A percentile compares a stretch with the other conserved stretches of the same genome.
Evolutionary conservation across 306 rosid genomes (phyloP).

Genomic region (Malus sylvestris): DNA sequence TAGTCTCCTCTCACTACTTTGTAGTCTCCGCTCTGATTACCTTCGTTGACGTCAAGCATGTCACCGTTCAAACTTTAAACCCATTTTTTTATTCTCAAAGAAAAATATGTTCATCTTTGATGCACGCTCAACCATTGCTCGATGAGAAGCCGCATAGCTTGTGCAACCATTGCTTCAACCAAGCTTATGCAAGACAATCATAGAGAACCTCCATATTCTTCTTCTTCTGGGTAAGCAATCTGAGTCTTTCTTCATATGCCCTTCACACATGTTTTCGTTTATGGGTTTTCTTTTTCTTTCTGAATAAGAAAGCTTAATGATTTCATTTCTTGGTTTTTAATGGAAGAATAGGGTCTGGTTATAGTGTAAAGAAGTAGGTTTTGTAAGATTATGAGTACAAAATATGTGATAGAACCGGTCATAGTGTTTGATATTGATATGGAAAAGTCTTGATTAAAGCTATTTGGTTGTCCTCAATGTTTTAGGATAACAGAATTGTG

Average conservation of each 20-base stretch:
- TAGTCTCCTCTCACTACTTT: background rate
- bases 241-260: background rate
- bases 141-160: background rate
- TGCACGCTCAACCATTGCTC: background rate
- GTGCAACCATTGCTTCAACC: background rate
- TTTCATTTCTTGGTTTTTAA: background rate
- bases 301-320: background rate
- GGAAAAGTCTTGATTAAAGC: too few species aligned
- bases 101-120: background rate
- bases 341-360: slow-evolving; percentile 8
- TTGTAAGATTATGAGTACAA: too few species aligned
- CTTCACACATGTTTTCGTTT: background rate
- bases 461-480: too few species aligned
- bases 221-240: slow-evolving; percentile 12
- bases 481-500: too few species aligned
- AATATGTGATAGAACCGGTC: too few species aligned
- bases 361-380: slow-evolving; percentile 15
- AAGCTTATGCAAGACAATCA: slow-evolving; percentile 8
- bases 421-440: too few species aligned
- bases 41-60: background rate
- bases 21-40: background rate
- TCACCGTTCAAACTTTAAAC: background rate
- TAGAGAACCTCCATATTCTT: background rate
- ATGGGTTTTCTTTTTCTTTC: background rate
- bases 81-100: background rate